Evolutionary conservation across 2,329 filamentous ascomycete species (phyloP), one percentile per base, ranked within the genome.

Genomic region (Curvularia spicifera): DNA sequence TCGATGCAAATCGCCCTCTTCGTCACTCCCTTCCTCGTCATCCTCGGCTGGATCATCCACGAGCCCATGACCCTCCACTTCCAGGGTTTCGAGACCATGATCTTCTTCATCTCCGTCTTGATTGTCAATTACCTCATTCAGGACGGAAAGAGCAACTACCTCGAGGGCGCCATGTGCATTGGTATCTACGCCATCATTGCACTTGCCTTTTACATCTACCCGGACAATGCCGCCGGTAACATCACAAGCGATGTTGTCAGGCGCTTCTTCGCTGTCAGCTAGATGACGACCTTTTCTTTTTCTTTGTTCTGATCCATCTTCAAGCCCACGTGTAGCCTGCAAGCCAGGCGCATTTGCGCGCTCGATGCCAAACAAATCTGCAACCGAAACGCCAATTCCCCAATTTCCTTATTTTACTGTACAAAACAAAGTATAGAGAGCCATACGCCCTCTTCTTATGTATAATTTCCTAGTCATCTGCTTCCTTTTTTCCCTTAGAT

Each of bases 101-200:
- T 89, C 56, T 85, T 96, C 70, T 96, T 96, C 76, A 87, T 94
- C 51, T 90, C 87, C 51, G 88, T 92, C 7, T 88, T 96, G 64
- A 92, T 96, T 62, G 91, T 94, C 77, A 95, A 94, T 78, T 96
- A 95, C 73, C 79, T 96, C 59, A 91, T 96, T 48, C 81, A 94
- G 60, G 92, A 96, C 70, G 91, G 91, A 10, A 85, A 92, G 74
- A 92, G 89, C 74, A 96, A 96, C 73, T 96, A 95, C 69, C 85
- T 96, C 12, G 91, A 96, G 78, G 91, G 91, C 13, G 88, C 88
- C 54, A 83, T 83, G 81, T 83, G 81, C 63, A 67, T 83, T 40
- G 81, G 80, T 40, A 79, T 77, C 47, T 87, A 87, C 67, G 78
- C 82, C 57, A 87, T 87, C 56, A 87, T 87, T 56, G 84, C 82